Evolutionary conservation across 1,284 basidiomycete species (phyloP).

Genomic region (Caloboletus firmus): DNA sequence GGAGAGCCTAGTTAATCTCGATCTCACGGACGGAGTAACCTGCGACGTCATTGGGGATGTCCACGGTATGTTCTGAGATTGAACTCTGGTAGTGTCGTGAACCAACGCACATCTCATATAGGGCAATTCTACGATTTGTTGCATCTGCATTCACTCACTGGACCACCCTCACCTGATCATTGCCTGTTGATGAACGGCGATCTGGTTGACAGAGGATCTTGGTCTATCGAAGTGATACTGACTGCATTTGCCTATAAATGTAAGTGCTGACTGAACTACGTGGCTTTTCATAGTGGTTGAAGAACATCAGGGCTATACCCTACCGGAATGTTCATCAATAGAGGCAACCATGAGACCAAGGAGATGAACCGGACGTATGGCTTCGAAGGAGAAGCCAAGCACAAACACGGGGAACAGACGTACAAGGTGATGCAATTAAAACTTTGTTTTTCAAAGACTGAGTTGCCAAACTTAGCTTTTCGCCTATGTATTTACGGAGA

Average conservation of each 20-base stretch:
- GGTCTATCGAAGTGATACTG: conserved; percentile 96
- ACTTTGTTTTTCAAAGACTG: conserved; percentile 6
- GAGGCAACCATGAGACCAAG: conserved; percentile 97
- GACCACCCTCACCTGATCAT: conserved; percentile 78
- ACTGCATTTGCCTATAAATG: conserved; percentile 97
- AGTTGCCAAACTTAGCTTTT: conserved; percentile 64
- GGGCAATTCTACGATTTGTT: conserved; percentile 95
- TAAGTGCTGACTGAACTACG: conserved; percentile 35
- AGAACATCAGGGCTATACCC: conserved; percentile 77
- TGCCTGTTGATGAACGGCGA: conserved; percentile 93
- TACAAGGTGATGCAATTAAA: conserved; percentile 61
- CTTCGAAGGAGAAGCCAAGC: conserved; percentile 95
- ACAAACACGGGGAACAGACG: conserved; percentile 90
- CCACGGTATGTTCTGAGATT: conserved; percentile 55
- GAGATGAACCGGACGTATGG: conserved; percentile 90
- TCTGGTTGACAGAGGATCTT: conserved; percentile 95
- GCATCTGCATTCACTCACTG: conserved; percentile 86
- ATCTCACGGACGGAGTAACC: conserved; percentile 76
- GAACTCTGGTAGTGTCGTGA: background rate
- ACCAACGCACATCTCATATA: conserved; percentile 33
- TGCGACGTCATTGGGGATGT: conserved; percentile 93
- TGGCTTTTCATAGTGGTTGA: conserved; percentile 13
- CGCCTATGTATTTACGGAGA: conserved; percentile 85
- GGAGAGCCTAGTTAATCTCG: conserved; percentile 79
- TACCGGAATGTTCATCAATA: conserved; percentile 83